phyloP scores from a whole-genome alignment of 768 basidiomycete genomes.

The Panaeolus papilionaceus region DNA sequence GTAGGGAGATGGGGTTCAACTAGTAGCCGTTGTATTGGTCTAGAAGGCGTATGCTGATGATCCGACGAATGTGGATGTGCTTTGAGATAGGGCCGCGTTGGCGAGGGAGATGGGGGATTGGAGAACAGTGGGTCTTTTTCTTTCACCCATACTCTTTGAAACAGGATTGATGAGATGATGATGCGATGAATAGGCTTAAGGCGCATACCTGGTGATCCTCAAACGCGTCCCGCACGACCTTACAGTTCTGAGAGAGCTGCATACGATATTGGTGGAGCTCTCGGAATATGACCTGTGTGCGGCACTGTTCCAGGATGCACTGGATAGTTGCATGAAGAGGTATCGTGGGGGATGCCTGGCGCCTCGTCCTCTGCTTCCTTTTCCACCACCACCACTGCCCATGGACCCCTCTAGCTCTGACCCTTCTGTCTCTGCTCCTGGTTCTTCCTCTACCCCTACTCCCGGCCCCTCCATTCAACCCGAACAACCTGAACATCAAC shows the following conservation, averaged over 20 bases:
- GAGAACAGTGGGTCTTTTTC: constrained; percentile 54
- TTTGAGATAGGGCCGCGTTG: constrained; percentile 89
- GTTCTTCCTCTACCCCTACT: no score
- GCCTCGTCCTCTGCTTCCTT: neutral
- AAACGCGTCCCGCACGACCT: constrained; percentile 82
- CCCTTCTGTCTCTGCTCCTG: neutral
- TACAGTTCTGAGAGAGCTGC: constrained; percentile 78
- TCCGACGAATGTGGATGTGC: constrained; percentile 80
- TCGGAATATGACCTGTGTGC: constrained; percentile 71
- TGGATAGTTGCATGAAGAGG: constrained; percentile 63
- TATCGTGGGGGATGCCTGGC: neutral
- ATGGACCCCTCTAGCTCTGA: neutral
- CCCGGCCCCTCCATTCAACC: no score
- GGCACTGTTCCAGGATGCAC: constrained; percentile 72
- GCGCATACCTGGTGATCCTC: constrained; percentile 73
- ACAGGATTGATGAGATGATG: no score
- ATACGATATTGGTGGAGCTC: constrained; percentile 77
- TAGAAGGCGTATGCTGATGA: constrained; percentile 82
- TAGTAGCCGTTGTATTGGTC: constrained; percentile 95
- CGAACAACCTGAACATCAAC: no score
- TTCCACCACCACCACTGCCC: neutral
- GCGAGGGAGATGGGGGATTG: constrained; percentile 79
- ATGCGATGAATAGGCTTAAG: constrained; percentile 49
- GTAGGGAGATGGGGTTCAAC: constrained; percentile 65
- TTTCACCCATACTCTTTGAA: neutral